phyloP scores from a whole-genome alignment of 2,329 filamentous ascomycete species.

The Penicillium digitatum region DNA sequence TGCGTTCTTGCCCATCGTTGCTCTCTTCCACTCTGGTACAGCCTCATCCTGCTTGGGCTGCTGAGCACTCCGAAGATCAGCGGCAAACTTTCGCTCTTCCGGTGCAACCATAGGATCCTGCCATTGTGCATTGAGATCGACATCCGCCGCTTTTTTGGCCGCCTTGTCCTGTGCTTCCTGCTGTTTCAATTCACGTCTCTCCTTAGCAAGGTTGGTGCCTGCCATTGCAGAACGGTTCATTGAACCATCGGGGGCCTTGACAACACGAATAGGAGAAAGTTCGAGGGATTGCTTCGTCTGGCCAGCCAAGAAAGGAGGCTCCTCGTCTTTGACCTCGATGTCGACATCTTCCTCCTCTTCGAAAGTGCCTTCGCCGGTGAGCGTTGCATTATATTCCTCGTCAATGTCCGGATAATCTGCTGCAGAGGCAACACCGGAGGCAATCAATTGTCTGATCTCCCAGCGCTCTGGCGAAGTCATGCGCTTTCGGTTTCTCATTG shows the following conservation, averaged over 20 bases:
- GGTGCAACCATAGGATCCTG: constrained; percentile 91
- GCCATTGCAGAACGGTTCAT: constrained; percentile 96
- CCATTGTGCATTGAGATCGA: constrained; percentile 88
- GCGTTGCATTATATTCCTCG: constrained; percentile 83
- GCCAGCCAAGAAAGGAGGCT: constrained; percentile 90
- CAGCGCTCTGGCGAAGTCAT: constrained; percentile 96
- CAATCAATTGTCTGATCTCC: constrained; percentile 96
- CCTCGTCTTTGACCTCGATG: constrained; percentile 93
- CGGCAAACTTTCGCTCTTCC: constrained; percentile 81
- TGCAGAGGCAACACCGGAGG: constrained; percentile 87
- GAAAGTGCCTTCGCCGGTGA: constrained; percentile 80
- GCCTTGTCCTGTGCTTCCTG: constrained; percentile 77
- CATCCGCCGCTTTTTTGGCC: constrained; percentile 69
- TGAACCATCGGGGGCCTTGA: constrained; percentile 97
- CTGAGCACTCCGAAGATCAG: constrained; percentile 70
- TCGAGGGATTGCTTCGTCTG: constrained; percentile 97
- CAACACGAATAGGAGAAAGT: constrained; percentile 88
- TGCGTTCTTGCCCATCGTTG: constrained; percentile 72
- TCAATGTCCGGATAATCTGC: constrained; percentile 93
- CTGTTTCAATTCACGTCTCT: constrained; percentile 81
- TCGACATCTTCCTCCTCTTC: constrained; percentile 95
- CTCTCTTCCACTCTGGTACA: constrained; percentile 89
- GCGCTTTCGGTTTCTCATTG: constrained; percentile 70
- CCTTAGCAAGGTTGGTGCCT: constrained; percentile 80
- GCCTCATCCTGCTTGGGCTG: constrained; percentile 58